phyloP scores from a whole-genome alignment of 1,139 yeast species.

The Zygosaccharomyces sapae region DNA sequence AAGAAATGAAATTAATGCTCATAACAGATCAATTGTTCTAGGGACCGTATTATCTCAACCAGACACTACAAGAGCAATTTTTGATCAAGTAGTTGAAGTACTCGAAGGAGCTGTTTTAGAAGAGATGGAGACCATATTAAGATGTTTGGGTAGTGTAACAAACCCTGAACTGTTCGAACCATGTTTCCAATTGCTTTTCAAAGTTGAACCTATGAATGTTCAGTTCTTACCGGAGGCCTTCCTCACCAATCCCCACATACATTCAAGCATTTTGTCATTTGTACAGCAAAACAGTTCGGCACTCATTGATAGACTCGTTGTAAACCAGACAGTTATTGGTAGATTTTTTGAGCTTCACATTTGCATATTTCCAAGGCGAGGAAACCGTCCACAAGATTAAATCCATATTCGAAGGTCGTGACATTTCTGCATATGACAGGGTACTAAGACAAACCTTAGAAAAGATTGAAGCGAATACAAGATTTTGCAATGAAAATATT shows the following conservation, averaged over 20 bases:
- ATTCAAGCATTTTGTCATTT: slow-evolving; percentile 52
- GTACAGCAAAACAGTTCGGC: slow-evolving; percentile 51
- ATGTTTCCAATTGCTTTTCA: slow-evolving; percentile 26
- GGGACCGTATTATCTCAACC: slow-evolving; percentile 44
- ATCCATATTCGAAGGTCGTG: slow-evolving; percentile 50
- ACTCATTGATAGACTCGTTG: slow-evolving; percentile 46
- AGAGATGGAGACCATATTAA: slow-evolving; percentile 61
- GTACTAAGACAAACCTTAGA: slow-evolving; percentile 55
- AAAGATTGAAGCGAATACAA: slow-evolving; percentile 45
- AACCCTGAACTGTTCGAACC: slow-evolving; percentile 36
- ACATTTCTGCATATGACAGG: slow-evolving; percentile 59
- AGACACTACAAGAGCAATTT: slow-evolving; percentile 44
- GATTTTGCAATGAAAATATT: slow-evolving; percentile 13
- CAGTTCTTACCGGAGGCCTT: slow-evolving; percentile 55
- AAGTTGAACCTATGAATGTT: slow-evolving; percentile 56
- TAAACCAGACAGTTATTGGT: slow-evolving; percentile 60
- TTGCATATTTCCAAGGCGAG: slow-evolving; percentile 46
- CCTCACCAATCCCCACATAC: slow-evolving; percentile 48
- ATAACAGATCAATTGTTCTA: slow-evolving; percentile 46
- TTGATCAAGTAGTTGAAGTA: slow-evolving; percentile 47
- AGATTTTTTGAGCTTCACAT: slow-evolving; percentile 55
- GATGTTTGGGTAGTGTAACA: slow-evolving; percentile 56
- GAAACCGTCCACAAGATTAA: slow-evolving; percentile 46
- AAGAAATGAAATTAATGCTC: not conserved
- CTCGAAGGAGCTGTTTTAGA: slow-evolving; percentile 60